Percentiles rank a stretch among this genome's conserved stretches.
phyloP scores from a whole-genome alignment of 768 basidiomycete species.

The Rhodosporidiobolus odoratus region DNA sequence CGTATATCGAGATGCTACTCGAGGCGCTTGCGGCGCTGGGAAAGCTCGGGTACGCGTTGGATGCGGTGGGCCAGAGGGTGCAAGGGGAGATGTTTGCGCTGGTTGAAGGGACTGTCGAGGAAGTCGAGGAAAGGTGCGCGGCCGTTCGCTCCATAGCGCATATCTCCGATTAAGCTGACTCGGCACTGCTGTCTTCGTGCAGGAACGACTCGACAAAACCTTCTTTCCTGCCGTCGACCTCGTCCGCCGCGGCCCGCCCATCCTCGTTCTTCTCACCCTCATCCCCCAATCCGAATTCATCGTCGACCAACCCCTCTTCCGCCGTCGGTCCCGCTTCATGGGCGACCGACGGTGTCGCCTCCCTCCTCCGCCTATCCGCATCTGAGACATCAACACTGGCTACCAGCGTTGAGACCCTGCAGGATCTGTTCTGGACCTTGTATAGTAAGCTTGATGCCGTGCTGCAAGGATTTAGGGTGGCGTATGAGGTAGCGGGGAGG shows the following conservation, averaged over 20 bases:
- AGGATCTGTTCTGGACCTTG: conserved; percentile 92
- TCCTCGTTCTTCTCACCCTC: conserved; percentile 16
- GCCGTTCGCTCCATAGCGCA: no score
- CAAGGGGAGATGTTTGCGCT: conserved; percentile 75
- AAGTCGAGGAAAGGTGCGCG: conserved; percentile 76
- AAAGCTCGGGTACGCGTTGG: conserved; percentile 74
- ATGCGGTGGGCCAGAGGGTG: conserved; percentile 74
- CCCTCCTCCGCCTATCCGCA: conserved; percentile 24
- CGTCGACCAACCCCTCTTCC: background rate
- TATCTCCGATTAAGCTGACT: no score
- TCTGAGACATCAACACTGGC: conserved; percentile 47
- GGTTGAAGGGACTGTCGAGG: conserved; percentile 79
- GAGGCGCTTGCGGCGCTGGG: conserved; percentile 91
- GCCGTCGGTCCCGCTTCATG: background rate
- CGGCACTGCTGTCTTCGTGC: no score
- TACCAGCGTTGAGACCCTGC: conserved; percentile 74
- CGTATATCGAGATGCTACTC: conserved; percentile 83
- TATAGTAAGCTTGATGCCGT: conserved; percentile 95
- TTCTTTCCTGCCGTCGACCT: background rate
- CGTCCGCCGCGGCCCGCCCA: background rate
- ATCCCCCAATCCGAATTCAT: conserved; percentile 1
- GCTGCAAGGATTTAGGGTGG: conserved; percentile 77
- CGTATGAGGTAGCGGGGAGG: conserved; percentile 82
- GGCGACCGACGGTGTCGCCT: conserved; percentile 30
- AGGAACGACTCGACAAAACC: conserved; percentile 17